Conservation (phyloP, 192 early-diverging fungal species). For the Coemansia sp. region DNA sequence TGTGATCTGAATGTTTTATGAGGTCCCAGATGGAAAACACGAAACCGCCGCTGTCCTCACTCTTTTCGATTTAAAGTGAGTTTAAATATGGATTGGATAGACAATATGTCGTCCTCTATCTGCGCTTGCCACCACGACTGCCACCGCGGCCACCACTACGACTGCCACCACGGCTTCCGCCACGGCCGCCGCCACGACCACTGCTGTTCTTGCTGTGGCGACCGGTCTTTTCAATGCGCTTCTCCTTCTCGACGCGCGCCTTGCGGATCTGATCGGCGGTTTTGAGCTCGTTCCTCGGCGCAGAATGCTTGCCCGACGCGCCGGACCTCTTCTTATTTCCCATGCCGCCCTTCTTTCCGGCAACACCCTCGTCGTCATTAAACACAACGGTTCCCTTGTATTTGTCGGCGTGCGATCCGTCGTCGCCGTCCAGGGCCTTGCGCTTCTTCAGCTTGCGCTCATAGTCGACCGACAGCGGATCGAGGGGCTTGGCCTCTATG, state of each 20-base stretch:
- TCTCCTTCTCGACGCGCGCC: constrained; percentile 64
- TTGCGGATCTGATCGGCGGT: constrained; percentile 77
- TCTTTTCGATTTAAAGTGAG: background rate
- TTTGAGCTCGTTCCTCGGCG: constrained; percentile 70
- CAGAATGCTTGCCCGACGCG: constrained; percentile 22
- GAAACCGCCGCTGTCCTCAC: too few species aligned
- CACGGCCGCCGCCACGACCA: constrained; percentile 5
- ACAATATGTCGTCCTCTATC: constrained; percentile 9
- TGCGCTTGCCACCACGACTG: constrained; percentile 31
- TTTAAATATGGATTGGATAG: background rate
- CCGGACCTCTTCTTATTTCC: constrained; percentile 18
- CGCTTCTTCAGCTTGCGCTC: constrained; percentile 64
- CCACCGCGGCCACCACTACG: constrained; percentile 8
- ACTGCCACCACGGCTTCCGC: constrained; percentile 1
- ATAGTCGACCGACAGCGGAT: constrained; percentile 63
- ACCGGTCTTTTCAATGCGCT: constrained; percentile 64
- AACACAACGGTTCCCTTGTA: constrained; percentile 52
- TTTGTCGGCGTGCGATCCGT: constrained; percentile 19
- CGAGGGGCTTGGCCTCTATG: constrained; percentile 67
- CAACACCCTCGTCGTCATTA: constrained; percentile 24
- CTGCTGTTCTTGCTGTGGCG: constrained; percentile 20
- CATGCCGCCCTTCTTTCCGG: constrained; percentile 24
- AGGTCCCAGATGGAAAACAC: too few species aligned
- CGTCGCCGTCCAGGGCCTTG: constrained; percentile 50
- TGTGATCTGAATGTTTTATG: constrained; percentile 3